A percentile compares a stretch with the other conserved stretches of the same genome.
phyloP scores from a whole-genome alignment of 805 yeast genomes.

The Saccharomycopsis microspora region DNA sequence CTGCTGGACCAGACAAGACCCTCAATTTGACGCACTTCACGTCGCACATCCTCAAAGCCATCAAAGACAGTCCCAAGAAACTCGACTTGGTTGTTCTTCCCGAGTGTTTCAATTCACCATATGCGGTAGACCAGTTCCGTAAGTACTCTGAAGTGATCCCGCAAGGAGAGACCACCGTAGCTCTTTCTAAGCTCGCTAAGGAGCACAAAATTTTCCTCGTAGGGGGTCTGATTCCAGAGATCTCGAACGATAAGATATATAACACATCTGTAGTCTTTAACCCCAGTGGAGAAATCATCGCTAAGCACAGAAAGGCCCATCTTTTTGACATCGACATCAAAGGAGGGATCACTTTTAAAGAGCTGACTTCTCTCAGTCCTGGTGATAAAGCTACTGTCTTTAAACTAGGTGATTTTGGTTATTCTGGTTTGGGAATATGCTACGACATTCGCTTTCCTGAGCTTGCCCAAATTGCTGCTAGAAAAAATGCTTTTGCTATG shows the following conservation, averaged over 20 bases:
- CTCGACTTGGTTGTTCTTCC: slow-evolving; percentile 79
- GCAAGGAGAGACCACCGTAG: slow-evolving; percentile 35
- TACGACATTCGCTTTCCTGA: slow-evolving; percentile 78
- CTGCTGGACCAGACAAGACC: slow-evolving; percentile 68
- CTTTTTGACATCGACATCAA: slow-evolving; percentile 90
- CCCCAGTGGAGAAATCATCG: slow-evolving; percentile 65
- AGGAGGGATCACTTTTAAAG: slow-evolving; percentile 79
- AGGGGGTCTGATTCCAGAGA: slow-evolving; percentile 92
- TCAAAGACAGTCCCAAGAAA: slow-evolving; percentile 37
- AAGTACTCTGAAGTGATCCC: slow-evolving; percentile 89
- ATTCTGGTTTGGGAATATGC: slow-evolving; percentile 78
- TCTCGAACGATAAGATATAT: slow-evolving; percentile 43
- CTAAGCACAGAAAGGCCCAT: slow-evolving; percentile 85
- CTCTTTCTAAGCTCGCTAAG: slow-evolving; percentile 57
- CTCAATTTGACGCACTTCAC: slow-evolving; percentile 66
- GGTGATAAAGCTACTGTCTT: slow-evolving; percentile 78
- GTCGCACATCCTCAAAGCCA: slow-evolving; percentile 52
- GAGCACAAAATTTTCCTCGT: slow-evolving; percentile 51
- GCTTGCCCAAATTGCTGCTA: slow-evolving; percentile 56
- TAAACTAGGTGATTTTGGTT: slow-evolving; percentile 51
- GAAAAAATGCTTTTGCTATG: slow-evolving; percentile 64
- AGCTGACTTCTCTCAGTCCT: slow-evolving; percentile 61
- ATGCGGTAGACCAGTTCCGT: slow-evolving; percentile 75
- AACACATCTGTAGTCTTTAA: slow-evolving; percentile 68
- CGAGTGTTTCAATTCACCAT: slow-evolving; percentile 95